phyloP scores from a whole-genome alignment of 192 early-diverging fungal genomes.

The Linnemannia exigua region DNA sequence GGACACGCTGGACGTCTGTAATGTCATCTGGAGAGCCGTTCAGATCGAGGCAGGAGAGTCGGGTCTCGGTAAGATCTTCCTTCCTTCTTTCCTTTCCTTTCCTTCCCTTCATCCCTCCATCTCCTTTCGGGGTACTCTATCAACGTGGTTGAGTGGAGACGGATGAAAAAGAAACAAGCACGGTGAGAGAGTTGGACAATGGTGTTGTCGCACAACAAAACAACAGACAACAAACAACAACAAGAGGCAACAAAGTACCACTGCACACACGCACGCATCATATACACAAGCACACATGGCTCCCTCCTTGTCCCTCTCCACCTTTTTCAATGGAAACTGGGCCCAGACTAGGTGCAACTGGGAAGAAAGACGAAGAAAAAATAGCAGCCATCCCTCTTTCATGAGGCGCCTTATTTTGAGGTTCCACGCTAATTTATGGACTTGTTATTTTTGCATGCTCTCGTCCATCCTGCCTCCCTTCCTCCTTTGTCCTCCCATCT shows the following conservation, averaged over 20 bases:
- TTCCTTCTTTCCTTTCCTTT: too few species aligned
- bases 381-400: background rate
- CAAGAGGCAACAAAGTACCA: background rate
- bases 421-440: constrained; percentile 4
- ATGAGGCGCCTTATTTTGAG: background rate
- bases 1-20: constrained; percentile 41
- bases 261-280: background rate
- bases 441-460: background rate
- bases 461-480: background rate
- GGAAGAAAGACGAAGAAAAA: background rate
- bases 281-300: background rate
- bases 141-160: background rate
- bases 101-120: too few species aligned
- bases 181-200: background rate
- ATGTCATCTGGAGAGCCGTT: constrained; percentile 51
- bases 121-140: constrained; percentile 14
- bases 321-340: background rate
- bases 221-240: background rate
- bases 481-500: background rate
- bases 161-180: background rate
- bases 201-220: background rate
- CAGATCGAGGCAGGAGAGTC: constrained; percentile 56
- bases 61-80: constrained; percentile 49
- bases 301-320: background rate
- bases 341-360: background rate